A percentile compares a stretch with the other conserved stretches of the same genome.
Evolutionary conservation across 129 eudicot genomes (phyloP).

Genomic region (Flaveria trinervia): DNA sequence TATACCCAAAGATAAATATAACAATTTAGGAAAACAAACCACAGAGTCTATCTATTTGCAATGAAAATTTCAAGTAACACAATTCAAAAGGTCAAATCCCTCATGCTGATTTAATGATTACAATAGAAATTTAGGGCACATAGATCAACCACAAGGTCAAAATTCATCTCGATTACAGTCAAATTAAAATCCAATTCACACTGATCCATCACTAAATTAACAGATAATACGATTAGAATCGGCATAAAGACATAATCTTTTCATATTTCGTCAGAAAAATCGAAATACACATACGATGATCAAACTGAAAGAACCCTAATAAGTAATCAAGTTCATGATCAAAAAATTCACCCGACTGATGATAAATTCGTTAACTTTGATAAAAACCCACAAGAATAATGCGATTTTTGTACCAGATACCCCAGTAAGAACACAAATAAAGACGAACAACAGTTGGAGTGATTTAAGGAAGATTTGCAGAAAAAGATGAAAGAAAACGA

Average conservation of each 20-base stretch:
- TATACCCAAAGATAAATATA: neutral
- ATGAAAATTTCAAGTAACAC: neutral
- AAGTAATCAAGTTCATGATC: neutral
- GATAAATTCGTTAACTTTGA: neutral
- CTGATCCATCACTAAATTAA: neutral
- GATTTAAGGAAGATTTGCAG: neutral
- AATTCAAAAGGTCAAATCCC: neutral
- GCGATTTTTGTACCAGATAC: neutral
- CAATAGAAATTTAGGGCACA: too few relatives aligned
- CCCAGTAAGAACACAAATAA: neutral
- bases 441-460: neutral
- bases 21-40: neutral
- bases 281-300: neutral
- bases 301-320: constrained; percentile 1
- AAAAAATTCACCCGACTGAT: neutral
- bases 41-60: neutral
- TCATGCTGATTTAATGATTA: too few relatives aligned
- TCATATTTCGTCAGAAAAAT: neutral
- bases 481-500: neutral
- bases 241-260: neutral
- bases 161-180: neutral
- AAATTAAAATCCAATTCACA: neutral
- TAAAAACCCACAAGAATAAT: neutral
- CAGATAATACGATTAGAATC: neutral
- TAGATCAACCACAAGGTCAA: neutral